These are phyloP conservation scores for Paramecium sonneborni DNA, from an alignment of 73 alveolate genomes.

Conservation along the genomic window DNA sequence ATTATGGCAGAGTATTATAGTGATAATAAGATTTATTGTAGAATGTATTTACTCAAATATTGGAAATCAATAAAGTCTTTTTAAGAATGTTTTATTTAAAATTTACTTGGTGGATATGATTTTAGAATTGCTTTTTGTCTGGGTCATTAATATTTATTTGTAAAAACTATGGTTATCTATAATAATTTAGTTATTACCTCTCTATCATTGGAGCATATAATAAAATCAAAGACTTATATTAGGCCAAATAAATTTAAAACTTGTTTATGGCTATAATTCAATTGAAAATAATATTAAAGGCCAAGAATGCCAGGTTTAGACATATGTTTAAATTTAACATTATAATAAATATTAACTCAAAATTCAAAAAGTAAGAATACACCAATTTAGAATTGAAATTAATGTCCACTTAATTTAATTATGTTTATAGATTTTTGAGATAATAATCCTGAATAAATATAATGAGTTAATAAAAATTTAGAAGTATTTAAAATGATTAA, in stretches of 20 bases:
- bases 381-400: not conserved
- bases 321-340: not conserved
- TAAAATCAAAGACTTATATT: conserved; percentile 10
- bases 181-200: conserved; percentile 85
- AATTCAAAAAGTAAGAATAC: not conserved
- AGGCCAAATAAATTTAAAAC: too few species aligned
- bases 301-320: not conserved
- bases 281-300: not conserved
- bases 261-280: too few species aligned
- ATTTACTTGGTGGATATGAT: conserved; percentile 88
- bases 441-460: not conserved
- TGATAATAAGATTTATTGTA: not conserved
- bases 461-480: not conserved
- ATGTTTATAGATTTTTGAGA: not conserved
- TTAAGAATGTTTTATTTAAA: conserved; percentile 90
- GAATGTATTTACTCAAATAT: conserved; percentile 72
- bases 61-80: conserved; percentile 86
- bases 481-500: not conserved
- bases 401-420: not conserved
- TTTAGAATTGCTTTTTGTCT: conserved; percentile 82
- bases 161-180: conserved; percentile 88
- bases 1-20: not conserved
- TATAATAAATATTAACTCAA: not conserved
- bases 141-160: conserved; percentile 86
- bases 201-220: not conserved